phyloP scores from a whole-genome alignment of 306 rosid species.

The Casuarina equisetifolia region DNA sequence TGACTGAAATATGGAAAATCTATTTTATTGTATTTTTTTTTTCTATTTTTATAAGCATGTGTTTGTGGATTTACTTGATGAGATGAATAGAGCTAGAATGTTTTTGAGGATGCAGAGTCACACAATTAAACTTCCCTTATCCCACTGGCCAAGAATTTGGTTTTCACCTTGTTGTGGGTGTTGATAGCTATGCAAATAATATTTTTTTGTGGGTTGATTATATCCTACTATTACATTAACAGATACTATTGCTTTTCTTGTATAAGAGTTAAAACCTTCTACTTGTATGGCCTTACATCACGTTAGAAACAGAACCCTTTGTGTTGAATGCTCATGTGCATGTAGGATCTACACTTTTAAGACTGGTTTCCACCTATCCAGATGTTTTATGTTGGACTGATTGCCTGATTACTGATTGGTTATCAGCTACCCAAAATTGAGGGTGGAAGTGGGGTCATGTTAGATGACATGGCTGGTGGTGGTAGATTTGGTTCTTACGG shows the following conservation, averaged over 20 bases:
- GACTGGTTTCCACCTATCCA: neutral
- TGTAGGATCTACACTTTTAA: neutral
- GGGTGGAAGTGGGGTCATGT: constrained; percentile 43
- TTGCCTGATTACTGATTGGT: constrained; percentile 30
- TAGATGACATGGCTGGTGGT: constrained; percentile 52
- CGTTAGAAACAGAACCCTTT: neutral
- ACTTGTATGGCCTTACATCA: neutral
- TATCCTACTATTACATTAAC: neutral
- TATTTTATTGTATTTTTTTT: neutral
- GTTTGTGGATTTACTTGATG: neutral
- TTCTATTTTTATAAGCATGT: neutral
- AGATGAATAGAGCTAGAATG: neutral
- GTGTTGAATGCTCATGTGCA: neutral
- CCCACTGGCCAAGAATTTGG: neutral
- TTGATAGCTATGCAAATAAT: neutral
- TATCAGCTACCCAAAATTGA: constrained; percentile 79
- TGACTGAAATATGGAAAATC: neutral
- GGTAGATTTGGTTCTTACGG: constrained; percentile 48
- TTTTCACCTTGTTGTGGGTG: neutral
- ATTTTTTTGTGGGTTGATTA: neutral
- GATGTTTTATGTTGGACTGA: constrained; percentile 15
- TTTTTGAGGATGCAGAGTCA: neutral
- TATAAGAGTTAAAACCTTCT: neutral
- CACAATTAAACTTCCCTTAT: neutral
- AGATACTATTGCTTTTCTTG: neutral